Base-by-base conservation (phyloP, 306 rosid species). In the Citrullus colocynthis region DNA sequence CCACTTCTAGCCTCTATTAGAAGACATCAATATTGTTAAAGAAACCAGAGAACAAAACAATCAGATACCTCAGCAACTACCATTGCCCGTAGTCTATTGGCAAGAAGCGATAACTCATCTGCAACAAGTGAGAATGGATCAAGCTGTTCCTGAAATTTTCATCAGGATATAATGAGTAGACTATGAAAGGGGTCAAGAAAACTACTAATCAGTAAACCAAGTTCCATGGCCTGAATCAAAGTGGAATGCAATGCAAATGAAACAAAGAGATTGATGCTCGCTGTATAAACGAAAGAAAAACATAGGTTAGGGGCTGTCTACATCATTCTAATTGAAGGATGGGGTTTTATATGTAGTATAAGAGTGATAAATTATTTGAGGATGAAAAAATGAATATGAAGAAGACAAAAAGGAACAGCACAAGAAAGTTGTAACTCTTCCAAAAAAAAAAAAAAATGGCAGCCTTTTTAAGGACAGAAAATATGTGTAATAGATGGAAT, bases 41-140 rank as follows among this genome's bases (percentile, higher is more conserved):
- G 80, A 67, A 44, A 58, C 56, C 57, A 77, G 39, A 77, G 58
- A 72, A 80, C 51, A 77, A 55, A 70, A 74, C 80, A 63, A 75
- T 63, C 37, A 56, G 39, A 85, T 91, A 94, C 98, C 97, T 90
- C 91, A 80, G 98, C 85, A 78, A 84, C 91, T 32, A 91, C 96
- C 96, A 90, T 91, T 30, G 85, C 84, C 57, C 97, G 86, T 74
- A 94, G 86, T 62, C 93, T 88, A 83, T 88, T 83, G 63, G 96
- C 97, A 84, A 94, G 77, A 80, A 83, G 81, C 63, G 93, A 94
- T 64, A 94, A 81, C 79, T 94, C 98, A 45, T 94, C 97, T 24
- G 98, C 93, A 79, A 94, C 98, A 75, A 94, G 85, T 9, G 96
- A 90, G 87, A 94, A 94, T 5, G 98, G 97, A 82, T 94, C 98